Conservation (phyloP, 1,284 basidiomycete species). For the Boletus sp. region DNA sequence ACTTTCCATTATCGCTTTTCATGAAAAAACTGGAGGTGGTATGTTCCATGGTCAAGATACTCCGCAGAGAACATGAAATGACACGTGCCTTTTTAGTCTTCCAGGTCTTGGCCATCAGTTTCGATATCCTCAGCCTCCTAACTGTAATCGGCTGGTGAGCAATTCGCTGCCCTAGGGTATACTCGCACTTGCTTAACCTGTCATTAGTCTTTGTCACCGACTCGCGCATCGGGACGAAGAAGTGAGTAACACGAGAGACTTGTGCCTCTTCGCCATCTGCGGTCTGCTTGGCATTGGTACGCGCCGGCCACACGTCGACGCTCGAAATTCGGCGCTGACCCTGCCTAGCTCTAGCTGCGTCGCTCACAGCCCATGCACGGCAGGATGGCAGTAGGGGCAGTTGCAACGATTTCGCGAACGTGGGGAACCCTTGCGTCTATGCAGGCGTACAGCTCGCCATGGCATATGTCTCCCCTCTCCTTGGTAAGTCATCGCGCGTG, state of each 20-base stretch:
- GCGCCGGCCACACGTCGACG: background rate
- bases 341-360: constrained; percentile 15
- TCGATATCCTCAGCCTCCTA: constrained; percentile 13
- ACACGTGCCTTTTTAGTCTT: constrained; percentile 18
- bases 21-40: constrained; percentile 25
- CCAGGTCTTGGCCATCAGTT: constrained; percentile 19
- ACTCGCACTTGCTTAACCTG: background rate
- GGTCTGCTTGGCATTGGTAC: constrained; percentile 21
- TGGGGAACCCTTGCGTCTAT: constrained; percentile 12
- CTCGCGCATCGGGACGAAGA: constrained; percentile 16
- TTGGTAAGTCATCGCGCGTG: constrained; percentile 19
- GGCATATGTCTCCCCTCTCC: constrained; percentile 12
- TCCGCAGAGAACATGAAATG: background rate
- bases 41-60: constrained; percentile 1
- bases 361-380: constrained; percentile 21
- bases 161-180: background rate
- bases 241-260: constrained; percentile 20
- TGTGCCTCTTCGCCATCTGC: constrained; percentile 22
- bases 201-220: constrained; percentile 19
- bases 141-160: constrained; percentile 24
- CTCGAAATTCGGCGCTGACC: constrained; percentile 5
- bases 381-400: constrained; percentile 6
- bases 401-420: constrained; percentile 24
- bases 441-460: constrained; percentile 22
- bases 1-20: constrained; percentile 20